phyloP scores from a whole-genome alignment of 805 yeast genomes.

The Pichia pseudocactophila region DNA sequence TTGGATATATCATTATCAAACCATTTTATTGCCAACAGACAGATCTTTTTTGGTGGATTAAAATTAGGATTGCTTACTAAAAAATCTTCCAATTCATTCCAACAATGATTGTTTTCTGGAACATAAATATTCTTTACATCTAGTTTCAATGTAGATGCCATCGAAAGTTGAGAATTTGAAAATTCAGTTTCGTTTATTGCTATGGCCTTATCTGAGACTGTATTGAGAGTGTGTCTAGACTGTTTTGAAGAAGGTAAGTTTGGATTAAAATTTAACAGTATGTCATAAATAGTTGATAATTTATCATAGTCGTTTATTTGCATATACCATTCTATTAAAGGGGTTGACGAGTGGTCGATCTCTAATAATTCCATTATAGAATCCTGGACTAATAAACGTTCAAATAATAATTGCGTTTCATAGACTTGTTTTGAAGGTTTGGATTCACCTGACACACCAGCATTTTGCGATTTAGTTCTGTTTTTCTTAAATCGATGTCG shows the following conservation, averaged over 20 bases:
- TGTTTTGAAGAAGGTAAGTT: slow-evolving; percentile 12
- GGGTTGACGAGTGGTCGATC: slow-evolving; percentile 4
- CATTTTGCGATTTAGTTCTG: too few species aligned
- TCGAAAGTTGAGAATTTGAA: neutral
- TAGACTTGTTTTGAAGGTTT: slow-evolving; percentile 6
- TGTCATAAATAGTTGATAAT: slow-evolving; percentile 13
- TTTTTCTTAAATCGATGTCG: too few species aligned
- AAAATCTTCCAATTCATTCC: slow-evolving; percentile 27
- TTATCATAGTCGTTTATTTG: slow-evolving; percentile 9
- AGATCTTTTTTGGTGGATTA: slow-evolving; percentile 32
- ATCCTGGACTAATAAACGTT: slow-evolving; percentile 11
- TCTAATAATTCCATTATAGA: slow-evolving; percentile 10
- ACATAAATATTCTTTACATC: neutral
- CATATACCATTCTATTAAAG: slow-evolving; percentile 11
- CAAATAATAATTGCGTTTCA: neutral
- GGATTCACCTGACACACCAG: too few species aligned
- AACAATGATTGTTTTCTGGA: neutral
- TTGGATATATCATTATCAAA: slow-evolving; percentile 36
- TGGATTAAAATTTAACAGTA: slow-evolving; percentile 12
- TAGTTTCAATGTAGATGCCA: slow-evolving; percentile 1
- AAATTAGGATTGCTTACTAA: slow-evolving; percentile 29
- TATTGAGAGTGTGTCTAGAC: neutral
- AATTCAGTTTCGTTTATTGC: neutral
- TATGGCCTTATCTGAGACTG: neutral
- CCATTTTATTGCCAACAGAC: slow-evolving; percentile 31